These are phyloP conservation scores for Dittrichia graveolens DNA, from an alignment of 129 eudicot genomes.

Conservation along the genomic window DNA sequence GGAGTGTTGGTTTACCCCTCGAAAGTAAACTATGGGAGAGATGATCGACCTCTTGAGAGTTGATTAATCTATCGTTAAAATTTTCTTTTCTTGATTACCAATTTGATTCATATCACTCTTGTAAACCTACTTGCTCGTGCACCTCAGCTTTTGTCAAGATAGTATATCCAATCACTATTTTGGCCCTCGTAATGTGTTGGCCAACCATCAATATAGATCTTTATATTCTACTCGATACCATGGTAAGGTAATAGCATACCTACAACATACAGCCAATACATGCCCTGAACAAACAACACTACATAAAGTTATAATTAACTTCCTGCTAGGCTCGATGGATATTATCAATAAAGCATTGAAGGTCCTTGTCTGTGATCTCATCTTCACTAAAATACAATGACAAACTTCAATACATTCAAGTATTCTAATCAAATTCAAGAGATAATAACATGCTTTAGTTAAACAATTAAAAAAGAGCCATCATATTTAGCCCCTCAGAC, in stretches of 20 bases:
- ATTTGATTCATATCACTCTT: too few species aligned
- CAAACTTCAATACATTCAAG: not conserved
- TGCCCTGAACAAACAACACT: not conserved
- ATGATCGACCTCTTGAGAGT: too few species aligned
- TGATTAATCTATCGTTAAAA: too few species aligned
- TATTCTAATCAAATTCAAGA: not conserved
- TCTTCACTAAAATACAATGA: not conserved
- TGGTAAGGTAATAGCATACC: conserved; percentile 5
- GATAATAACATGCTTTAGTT: not conserved
- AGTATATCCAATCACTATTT: conserved; percentile 1
- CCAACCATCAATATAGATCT: conserved; percentile 14
- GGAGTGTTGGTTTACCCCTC: too few species aligned
- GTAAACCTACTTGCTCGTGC: not conserved
- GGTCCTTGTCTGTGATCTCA: conserved; percentile 14
- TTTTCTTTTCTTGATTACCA: too few species aligned
- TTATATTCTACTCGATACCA: conserved; percentile 10
- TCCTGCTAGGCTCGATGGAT: not conserved
- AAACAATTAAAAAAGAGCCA: conserved; percentile 1
- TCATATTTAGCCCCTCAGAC: conserved; percentile 23
- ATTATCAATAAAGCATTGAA: conserved; percentile 9
- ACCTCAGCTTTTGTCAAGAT: not conserved
- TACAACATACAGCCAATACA: not conserved
- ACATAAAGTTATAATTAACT: not conserved
- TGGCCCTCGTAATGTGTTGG: not conserved
- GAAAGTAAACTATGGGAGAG: too few species aligned